Base-by-base conservation (phyloP, 2,329 filamentous ascomycete genomes). In the Fusarium sp. region DNA sequence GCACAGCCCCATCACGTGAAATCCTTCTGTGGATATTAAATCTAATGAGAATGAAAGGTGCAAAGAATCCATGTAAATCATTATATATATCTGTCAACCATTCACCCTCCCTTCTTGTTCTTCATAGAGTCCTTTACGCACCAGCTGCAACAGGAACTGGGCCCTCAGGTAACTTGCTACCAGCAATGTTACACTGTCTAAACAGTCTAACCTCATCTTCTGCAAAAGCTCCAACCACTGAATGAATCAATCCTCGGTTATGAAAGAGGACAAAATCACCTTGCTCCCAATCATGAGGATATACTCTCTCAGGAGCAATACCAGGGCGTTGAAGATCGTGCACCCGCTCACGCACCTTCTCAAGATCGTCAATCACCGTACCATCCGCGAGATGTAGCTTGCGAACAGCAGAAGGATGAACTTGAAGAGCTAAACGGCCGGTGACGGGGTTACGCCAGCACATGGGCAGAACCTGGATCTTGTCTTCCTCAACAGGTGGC, bases 201-300 rank as follows among this genome's bases (percentile, higher is more conserved):
- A 94, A 94, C 63, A 94, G 77, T 43, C 92, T 81, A 31, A 93
- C 88, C 81, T 94, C 91, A n/a, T 91, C 86, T 48, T 90, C 86
- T 10, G 85, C 84, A 78, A 94, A 94, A 2, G 90, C 89, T 2
- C 92, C 92, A 1, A 93, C 91, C 3, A 94, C 92, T 5, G 87
- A 90, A 77, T 95, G 92, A 57, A 94, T 76, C 18, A 93, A 84
- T 2, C 92, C 92, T 12, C 91, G 87, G 75, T 94, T 94, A 77
- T 94, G 91, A 79, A 94, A 94, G 26, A 94, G 81, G 1, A 93
- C 92, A 59, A 93, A 79, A 75, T 94, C 92, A 8, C 92, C 92
- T 75, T 92, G 88, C 70, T 91, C 83, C 92, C 92, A 94, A 71
- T 94, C 91, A 72, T 93, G 90, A 11, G 91, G 82, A 76, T 93